Conservation (phyloP, 1,284 basidiomycete genomes). For the Xerocomus nothofagi region DNA sequence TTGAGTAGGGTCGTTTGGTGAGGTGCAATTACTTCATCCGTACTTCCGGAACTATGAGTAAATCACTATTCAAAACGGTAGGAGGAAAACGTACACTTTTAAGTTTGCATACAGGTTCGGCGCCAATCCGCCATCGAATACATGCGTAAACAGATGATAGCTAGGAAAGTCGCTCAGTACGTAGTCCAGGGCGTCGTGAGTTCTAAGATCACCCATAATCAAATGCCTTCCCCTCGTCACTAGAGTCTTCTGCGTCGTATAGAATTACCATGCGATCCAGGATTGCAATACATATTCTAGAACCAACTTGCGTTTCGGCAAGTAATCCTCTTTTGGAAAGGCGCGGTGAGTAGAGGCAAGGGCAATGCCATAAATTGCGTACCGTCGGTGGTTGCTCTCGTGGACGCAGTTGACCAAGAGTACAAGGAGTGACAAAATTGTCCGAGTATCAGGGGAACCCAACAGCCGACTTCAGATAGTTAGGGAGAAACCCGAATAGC, state of each 20-base stretch:
- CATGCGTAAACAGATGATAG: conserved; percentile 54
- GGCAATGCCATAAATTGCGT: conserved; percentile 33
- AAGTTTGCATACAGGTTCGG: conserved; percentile 53
- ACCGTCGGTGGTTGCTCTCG: conserved; percentile 56
- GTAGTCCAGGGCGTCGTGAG: background rate
- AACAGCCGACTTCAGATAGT: conserved; percentile 62
- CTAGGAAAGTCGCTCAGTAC: conserved; percentile 34
- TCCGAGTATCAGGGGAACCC: conserved; percentile 62
- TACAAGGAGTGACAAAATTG: conserved; percentile 63
- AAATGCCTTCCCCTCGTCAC: conserved; percentile 64
- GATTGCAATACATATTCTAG: conserved; percentile 58
- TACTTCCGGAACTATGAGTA: conserved; percentile 40
- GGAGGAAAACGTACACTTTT: conserved; percentile 43
- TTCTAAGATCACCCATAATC: conserved; percentile 60
- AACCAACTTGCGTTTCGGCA: conserved; percentile 51
- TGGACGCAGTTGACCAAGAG: conserved; percentile 73
- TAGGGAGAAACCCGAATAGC: conserved; percentile 11
- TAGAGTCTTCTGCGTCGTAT: conserved; percentile 63
- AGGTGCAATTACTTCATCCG: conserved; percentile 74
- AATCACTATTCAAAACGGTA: conserved; percentile 1
- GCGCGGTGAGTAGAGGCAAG: conserved; percentile 1
- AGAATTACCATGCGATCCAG: conserved; percentile 67
- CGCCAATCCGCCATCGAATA: conserved; percentile 52
- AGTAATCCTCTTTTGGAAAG: conserved; percentile 45
- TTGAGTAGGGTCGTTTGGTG: conserved; percentile 85